Evolutionary conservation across 805 yeast genomes (phyloP), one percentile per base, ranked within the genome.

Genomic region (Suhomyces faveliae): DNA sequence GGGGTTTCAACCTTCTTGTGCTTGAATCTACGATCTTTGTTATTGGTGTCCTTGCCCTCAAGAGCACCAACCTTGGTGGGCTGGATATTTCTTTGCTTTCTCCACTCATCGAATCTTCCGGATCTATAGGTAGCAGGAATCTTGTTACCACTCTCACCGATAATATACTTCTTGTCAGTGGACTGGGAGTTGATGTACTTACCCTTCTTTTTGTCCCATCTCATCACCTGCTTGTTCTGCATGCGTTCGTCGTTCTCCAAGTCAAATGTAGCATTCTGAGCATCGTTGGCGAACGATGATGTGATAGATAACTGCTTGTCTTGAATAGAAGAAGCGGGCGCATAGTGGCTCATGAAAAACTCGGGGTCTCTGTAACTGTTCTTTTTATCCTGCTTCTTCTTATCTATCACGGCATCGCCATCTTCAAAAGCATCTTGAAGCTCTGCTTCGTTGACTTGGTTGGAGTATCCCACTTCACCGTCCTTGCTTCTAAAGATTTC

Each of bases 41-140:
- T 60, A 42, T 60, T 60, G 39, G 52, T 62, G 30, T 59, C 64
- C 13, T 60, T 50, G 10, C 59, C 62, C 54, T 81, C 88, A 53
- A 71, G 62, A 0, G 85, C 71, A 10, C 88, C 90, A 21, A 77
- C 80, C 54, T 74, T 74, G 46, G 73, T 55, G 40, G 81, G 75
- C 46, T 76, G 74, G 40, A 81, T 60, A 54, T 78, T 80, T 64
- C 89, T 80, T 33, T 83, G 81, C 54, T 83, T 77, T 63, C 87
- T 87, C 99, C 99, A 94, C 38, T 84, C 85, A 47, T 91, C 98
- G 61, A 82, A 94, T 55, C 89, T 83, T 40, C 99, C 99, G 2
- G 96, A 84, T 61, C 88, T 79, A 70, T 84, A 89, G 11, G 94
- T 78, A 1, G 99, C 98, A 5, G 98, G 97, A 42, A 94, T 81